These are phyloP conservation scores for Scutellaria baicalensis DNA, from an alignment of 257 asterid genomes.

Conservation along the genomic window DNA sequence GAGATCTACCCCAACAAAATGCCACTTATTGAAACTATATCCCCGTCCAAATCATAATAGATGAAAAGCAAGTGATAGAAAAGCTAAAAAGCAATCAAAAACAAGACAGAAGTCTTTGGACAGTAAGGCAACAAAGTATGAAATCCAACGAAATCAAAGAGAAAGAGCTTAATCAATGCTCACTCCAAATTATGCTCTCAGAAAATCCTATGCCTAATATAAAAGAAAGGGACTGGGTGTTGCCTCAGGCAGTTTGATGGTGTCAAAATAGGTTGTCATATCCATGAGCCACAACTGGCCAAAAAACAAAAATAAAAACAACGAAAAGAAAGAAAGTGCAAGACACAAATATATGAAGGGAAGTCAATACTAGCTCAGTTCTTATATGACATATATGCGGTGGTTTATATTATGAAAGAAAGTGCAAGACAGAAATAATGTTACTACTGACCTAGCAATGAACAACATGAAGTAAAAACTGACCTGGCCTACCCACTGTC, in stretches of 20 bases:
- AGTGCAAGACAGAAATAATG: too few species aligned
- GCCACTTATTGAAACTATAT: not conserved
- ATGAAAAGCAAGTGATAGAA: not conserved
- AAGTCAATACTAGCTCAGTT: not conserved
- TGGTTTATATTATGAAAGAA: too few species aligned
- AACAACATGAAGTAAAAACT: conserved; percentile 16
- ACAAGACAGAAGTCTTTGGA: not conserved
- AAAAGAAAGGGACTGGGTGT: not conserved
- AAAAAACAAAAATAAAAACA: not conserved
- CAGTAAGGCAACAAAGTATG: not conserved
- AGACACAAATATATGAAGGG: not conserved
- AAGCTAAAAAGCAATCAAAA: not conserved
- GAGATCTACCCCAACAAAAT: conserved; percentile 5
- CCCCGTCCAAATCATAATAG: not conserved
- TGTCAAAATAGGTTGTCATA: not conserved
- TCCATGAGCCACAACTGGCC: not conserved
- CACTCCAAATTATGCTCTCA: not conserved
- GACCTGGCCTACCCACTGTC: conserved; percentile 99
- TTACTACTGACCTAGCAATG: not conserved
- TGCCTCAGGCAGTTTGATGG: not conserved
- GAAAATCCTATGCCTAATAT: not conserved
- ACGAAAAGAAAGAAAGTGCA: not conserved
- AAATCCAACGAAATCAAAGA: not conserved
- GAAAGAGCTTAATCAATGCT: not conserved
- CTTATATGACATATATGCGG: conserved; percentile 1